These are phyloP conservation scores for Lipomyces starkeyi DNA, from an alignment of 805 yeast species.

Conservation along the genomic window DNA sequence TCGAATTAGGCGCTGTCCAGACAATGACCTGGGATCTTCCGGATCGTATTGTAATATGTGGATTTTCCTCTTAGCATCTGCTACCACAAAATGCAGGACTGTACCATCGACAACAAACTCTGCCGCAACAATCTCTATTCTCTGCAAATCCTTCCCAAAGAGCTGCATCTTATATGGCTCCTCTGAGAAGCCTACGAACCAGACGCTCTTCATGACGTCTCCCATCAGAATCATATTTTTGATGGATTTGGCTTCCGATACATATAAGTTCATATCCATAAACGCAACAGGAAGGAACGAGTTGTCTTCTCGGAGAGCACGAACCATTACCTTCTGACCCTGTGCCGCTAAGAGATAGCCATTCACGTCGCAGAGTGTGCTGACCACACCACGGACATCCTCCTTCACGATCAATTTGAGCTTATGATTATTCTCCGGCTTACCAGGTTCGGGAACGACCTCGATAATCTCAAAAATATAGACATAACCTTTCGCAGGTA, in stretches of 20 bases:
- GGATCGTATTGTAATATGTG: slow-evolving; percentile 89
- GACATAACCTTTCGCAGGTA: slow-evolving; percentile 78
- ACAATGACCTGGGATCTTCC: slow-evolving; percentile 80
- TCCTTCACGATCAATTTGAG: slow-evolving; percentile 76
- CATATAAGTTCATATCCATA: slow-evolving; percentile 79
- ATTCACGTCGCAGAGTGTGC: slow-evolving; percentile 75
- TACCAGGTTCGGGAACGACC: slow-evolving; percentile 86
- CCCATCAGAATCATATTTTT: slow-evolving; percentile 83
- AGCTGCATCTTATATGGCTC: slow-evolving; percentile 88
- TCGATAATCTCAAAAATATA: slow-evolving; percentile 75
- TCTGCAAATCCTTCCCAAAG: slow-evolving; percentile 73
- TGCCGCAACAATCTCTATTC: slow-evolving; percentile 68
- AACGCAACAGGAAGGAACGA: slow-evolving; percentile 93
- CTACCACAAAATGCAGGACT: slow-evolving; percentile 66
- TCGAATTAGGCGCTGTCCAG: slow-evolving; percentile 77
- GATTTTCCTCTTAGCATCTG: slow-evolving; percentile 69
- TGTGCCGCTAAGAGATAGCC: slow-evolving; percentile 85
- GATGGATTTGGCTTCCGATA: slow-evolving; percentile 78
- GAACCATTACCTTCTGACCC: slow-evolving; percentile 79
- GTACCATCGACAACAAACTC: slow-evolving; percentile 79
- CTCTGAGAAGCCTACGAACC: slow-evolving; percentile 88
- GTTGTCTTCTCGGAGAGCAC: slow-evolving; percentile 85
- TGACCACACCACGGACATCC: slow-evolving; percentile 80
- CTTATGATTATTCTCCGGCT: slow-evolving; percentile 81
- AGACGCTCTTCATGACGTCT: slow-evolving; percentile 76